Evolutionary conservation across 2,329 filamentous ascomycete genomes (phyloP).

Genomic region (Scedosporium apiospermum): DNA sequence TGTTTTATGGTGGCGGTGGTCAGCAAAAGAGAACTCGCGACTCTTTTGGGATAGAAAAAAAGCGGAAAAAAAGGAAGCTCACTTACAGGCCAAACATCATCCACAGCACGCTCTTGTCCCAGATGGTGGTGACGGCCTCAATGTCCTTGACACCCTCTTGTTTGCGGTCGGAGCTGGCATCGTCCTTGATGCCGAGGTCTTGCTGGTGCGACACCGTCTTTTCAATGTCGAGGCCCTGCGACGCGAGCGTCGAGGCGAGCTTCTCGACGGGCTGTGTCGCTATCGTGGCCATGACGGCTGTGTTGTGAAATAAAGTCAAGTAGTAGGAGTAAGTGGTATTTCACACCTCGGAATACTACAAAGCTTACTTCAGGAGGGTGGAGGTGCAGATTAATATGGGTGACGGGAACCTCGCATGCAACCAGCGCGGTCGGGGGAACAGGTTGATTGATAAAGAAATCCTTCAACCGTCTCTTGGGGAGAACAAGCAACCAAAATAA

Average conservation of each 20-base stretch:
- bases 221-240: background rate
- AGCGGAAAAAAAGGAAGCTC: background rate
- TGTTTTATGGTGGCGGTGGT: conserved; percentile 10
- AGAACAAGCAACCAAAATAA: background rate
- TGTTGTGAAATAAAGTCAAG: background rate
- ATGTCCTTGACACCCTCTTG: conserved; percentile 28
- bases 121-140: conserved; percentile 29
- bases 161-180: background rate
- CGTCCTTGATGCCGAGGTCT: background rate
- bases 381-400: background rate
- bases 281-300: background rate
- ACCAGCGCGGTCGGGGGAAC: background rate
- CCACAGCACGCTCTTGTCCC: conserved; percentile 26
- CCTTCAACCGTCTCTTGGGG: background rate
- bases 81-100: conserved; percentile 29
- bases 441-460: background rate
- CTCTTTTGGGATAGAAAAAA: background rate
- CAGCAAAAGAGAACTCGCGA: background rate
- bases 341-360: background rate
- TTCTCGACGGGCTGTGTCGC: background rate
- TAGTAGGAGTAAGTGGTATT: background rate
- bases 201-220: background rate
- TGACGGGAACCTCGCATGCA: background rate
- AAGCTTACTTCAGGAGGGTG: background rate
- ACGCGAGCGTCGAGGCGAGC: background rate